These are phyloP conservation scores for Closterium sp. DNA, from an alignment of 139 green algal species.

Conservation along the genomic window DNA sequence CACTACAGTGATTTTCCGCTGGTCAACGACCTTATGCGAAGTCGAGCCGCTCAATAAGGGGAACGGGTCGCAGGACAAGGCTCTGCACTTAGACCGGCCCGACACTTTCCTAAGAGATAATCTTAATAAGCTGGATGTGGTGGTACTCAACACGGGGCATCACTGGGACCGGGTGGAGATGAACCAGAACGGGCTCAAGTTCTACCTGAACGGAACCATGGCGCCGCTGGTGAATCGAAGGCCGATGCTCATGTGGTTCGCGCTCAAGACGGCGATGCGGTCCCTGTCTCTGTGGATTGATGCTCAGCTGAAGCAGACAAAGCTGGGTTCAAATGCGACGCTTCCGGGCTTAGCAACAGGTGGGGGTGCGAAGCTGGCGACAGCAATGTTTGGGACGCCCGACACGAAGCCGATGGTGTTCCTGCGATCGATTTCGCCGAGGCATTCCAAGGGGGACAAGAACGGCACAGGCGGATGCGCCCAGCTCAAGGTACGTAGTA, in stretches of 20 bases:
- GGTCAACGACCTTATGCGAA: slow-evolving; percentile 21
- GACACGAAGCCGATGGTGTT: slow-evolving; percentile 8
- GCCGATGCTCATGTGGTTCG: neutral
- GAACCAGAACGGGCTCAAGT: neutral
- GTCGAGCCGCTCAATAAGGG: neutral
- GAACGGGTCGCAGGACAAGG: neutral
- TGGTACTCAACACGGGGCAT: slow-evolving; percentile 46
- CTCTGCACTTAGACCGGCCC: slow-evolving; percentile 33
- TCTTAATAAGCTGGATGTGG: slow-evolving; percentile 20
- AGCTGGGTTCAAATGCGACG: neutral
- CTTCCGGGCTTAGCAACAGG: neutral
- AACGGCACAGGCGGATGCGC: slow-evolving; percentile 31
- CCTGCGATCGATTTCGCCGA: slow-evolving; percentile 4
- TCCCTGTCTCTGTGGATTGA: neutral
- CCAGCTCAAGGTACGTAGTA: neutral
- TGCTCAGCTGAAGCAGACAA: neutral
- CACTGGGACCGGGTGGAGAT: slow-evolving; percentile 36
- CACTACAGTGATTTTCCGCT: slow-evolving; percentile 26
- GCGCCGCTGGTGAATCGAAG: neutral
- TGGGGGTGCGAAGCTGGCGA: no score
- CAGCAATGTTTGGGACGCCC: no score
- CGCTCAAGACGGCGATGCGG: neutral
- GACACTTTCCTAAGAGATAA: slow-evolving; percentile 12
- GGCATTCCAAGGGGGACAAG: slow-evolving; percentile 26
- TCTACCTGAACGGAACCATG: neutral